phyloP scores from a whole-genome alignment of 1,284 basidiomycete species.

The Trichosporon ovoides region DNA sequence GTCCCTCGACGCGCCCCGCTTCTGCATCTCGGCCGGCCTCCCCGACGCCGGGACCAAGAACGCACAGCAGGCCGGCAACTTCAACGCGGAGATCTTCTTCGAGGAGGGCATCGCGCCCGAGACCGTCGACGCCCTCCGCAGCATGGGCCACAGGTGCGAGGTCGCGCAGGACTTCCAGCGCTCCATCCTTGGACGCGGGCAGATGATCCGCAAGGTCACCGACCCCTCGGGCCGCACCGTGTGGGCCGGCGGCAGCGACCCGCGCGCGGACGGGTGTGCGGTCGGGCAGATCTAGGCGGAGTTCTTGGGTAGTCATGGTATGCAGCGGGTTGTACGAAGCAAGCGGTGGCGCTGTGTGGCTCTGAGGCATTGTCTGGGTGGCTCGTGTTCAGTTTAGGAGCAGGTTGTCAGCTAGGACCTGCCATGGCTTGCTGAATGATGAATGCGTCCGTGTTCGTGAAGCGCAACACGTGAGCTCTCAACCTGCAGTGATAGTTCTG shows the following conservation, averaged over 20 bases:
- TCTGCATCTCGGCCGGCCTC: conserved; percentile 81
- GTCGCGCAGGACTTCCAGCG: conserved; percentile 60
- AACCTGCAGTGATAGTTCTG: too few relatives aligned
- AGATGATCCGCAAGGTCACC: conserved; percentile 73
- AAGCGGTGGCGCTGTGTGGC: too few relatives aligned
- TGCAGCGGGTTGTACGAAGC: too few relatives aligned
- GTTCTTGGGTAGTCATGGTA: neutral
- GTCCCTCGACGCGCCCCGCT: conserved; percentile 81
- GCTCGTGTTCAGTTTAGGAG: too few relatives aligned
- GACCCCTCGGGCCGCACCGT: conserved; percentile 62
- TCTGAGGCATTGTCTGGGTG: too few relatives aligned
- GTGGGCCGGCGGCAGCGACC: conserved; percentile 85
- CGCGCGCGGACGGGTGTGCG: conserved; percentile 80
- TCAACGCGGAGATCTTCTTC: conserved; percentile 69
- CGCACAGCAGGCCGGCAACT: conserved; percentile 52
- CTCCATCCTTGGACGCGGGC: conserved; percentile 78
- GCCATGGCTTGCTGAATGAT: too few relatives aligned
- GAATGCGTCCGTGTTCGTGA: too few relatives aligned
- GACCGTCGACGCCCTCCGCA: conserved; percentile 60
- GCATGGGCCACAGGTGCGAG: conserved; percentile 80
- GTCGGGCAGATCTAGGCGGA: conserved; percentile 66
- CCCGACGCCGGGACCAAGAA: conserved; percentile 58
- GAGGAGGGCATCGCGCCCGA: conserved; percentile 69
- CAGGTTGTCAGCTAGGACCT: too few relatives aligned
- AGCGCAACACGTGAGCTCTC: too few relatives aligned